Base-by-base conservation (phyloP, 164 flowering plant species). In the Liquidambar formosana region DNA sequence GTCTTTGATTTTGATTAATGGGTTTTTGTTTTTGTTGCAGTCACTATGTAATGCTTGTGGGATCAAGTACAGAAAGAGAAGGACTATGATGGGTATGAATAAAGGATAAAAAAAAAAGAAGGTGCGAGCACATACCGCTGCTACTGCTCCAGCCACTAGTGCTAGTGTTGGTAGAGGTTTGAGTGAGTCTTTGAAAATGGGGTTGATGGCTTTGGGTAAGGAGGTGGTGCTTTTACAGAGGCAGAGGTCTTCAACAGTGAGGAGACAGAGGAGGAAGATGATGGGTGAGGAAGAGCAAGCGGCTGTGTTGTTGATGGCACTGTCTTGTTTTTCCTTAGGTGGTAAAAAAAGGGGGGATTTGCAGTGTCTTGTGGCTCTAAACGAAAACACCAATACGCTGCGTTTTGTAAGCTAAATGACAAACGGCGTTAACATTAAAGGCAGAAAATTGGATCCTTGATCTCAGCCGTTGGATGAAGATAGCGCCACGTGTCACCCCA, bases 41-140 rank as follows among this genome's bases (percentile, higher is more conserved):
- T 73, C 86, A 16, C 67, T 85, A n/a, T 83, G 88, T 28, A 85
- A 85, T 46, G 88, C 88, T 0, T 85, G 86, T 62, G 88, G 88
- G 67, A 83, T 83, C 54, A 83, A 78, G 45, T 75, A 77, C 71
- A 79, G 82, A 67, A 85, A 85, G 78, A 78, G 71, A 57, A 76
- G 67, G 57, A 48, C 63, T 10, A 23, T 60, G 25, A 27, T 46
- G 65, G 45, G 74, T 5, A 15, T 62, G 48, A 68, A 45, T 13
- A 61, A 38, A 25, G 18, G 52, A 23, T 11, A 64, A 10, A 64
- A 68, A 11, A 71, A 33, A 58, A 74, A 63, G 57, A 68, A 53
- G 43, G 73, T 67, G n/a, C 62, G 21, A 57, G 1, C 46, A 19
- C 10, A 45, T 13, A 5, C 43, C 25, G 26, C 44, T 33, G 19